A percentile compares a stretch with the other conserved stretches of the same genome.
These are phyloP conservation scores for Rhododendron molle DNA, from an alignment of 148 eudicot species.

Conservation along the genomic window DNA sequence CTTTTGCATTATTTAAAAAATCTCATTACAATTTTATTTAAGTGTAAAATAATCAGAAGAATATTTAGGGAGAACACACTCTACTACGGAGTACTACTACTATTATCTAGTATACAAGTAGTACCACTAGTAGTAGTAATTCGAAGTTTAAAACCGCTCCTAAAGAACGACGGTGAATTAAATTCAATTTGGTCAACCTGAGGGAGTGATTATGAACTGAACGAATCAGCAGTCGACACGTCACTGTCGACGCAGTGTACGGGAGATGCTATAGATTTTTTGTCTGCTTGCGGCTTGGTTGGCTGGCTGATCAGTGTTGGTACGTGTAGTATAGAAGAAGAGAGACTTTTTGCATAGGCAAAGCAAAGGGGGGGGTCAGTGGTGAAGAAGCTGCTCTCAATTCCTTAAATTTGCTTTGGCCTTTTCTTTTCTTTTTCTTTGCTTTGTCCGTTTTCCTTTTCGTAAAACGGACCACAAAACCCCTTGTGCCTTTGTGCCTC, in stretches of 20 bases:
- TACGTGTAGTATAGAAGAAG: background rate
- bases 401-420: background rate
- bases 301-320: background rate
- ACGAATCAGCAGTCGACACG: constrained; percentile 4
- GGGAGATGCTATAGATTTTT: background rate
- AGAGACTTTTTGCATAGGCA: background rate
- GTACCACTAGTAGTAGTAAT: too few species aligned
- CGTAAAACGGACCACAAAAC: background rate
- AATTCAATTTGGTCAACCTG: background rate
- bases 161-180: too few species aligned
- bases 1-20: too few species aligned
- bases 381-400: background rate
- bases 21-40: too few species aligned
- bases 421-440: background rate
- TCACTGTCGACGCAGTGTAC: background rate
- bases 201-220: background rate
- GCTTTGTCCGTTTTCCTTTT: background rate
- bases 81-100: too few species aligned
- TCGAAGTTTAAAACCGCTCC: too few species aligned
- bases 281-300: background rate
- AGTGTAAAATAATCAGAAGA: too few species aligned
- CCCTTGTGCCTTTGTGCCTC: too few species aligned
- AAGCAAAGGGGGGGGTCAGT: background rate
- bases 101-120: too few species aligned
- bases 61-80: too few species aligned